Evolutionary conservation across 148 eudicot species (phyloP).

Genomic region (Oxyria digyna): DNA sequence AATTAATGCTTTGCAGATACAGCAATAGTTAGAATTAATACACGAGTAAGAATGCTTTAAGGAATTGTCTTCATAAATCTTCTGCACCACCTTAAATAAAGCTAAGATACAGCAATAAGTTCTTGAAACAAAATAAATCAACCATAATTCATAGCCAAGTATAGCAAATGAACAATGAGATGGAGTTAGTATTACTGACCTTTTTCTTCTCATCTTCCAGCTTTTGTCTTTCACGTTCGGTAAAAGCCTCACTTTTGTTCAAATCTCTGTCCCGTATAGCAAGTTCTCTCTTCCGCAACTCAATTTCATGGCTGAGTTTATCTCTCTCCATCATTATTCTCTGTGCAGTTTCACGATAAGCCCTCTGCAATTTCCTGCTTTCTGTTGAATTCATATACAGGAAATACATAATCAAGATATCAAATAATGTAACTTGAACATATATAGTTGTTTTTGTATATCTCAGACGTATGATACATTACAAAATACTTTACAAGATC

Average conservation of each 20-base stretch:
- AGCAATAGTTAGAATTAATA: background rate
- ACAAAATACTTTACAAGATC: background rate
- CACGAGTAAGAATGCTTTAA: background rate
- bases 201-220: slow-evolving; percentile 75
- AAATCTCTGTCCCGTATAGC: slow-evolving; percentile 57
- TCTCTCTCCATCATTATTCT: slow-evolving; percentile 63
- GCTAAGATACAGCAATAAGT: background rate
- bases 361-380: slow-evolving; percentile 59
- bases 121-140: background rate
- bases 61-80: background rate
- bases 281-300: slow-evolving; percentile 39
- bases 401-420: background rate
- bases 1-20: background rate
- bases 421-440: background rate
- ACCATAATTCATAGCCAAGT: background rate
- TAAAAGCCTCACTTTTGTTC: slow-evolving; percentile 52
- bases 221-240: slow-evolving; percentile 69
- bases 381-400: slow-evolving; percentile 27
- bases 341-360: slow-evolving; percentile 41
- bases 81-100: background rate
- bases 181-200: slow-evolving; percentile 25
- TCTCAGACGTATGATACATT: background rate
- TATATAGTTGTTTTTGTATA: background rate
- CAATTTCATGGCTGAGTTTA: slow-evolving; percentile 51
- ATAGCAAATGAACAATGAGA: background rate